phyloP scores from a whole-genome alignment of 2,329 filamentous ascomycete species.

The Alternaria gansuensis region DNA sequence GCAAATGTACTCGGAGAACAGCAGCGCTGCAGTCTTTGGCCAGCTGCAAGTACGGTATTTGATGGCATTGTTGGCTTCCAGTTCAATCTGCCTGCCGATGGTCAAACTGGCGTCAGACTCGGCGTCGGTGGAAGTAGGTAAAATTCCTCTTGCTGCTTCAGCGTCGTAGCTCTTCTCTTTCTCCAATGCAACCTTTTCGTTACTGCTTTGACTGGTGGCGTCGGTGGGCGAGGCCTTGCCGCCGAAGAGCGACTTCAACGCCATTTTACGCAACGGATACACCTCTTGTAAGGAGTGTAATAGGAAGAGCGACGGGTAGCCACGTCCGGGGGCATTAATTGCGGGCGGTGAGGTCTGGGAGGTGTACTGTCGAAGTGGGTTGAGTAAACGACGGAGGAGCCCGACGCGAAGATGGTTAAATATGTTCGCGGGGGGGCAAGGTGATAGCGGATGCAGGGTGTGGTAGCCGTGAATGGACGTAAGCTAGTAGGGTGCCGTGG shows the following conservation, averaged over 20 bases:
- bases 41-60: conserved; percentile 94
- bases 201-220: conserved; percentile 27
- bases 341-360: conserved; percentile 15
- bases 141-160: conserved; percentile 50
- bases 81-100: conserved; percentile 73
- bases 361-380: conserved; percentile 3
- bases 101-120: conserved; percentile 55
- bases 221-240: conserved; percentile 31
- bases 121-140: conserved; percentile 44
- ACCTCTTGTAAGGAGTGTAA: conserved; percentile 53
- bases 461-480: conserved; percentile 8
- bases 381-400: conserved; percentile 5
- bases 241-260: conserved; percentile 53
- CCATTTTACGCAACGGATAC: conserved; percentile 63
- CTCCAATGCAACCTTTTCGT: conserved; percentile 27
- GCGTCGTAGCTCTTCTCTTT: conserved; percentile 39
- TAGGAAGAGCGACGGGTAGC: conserved; percentile 49
- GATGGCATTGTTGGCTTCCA: conserved; percentile 80
- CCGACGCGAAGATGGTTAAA: conserved; percentile 21
- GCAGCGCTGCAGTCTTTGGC: conserved; percentile 90
- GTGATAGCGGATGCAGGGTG: conserved; percentile 16
- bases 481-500: conserved; percentile 8
- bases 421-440: conserved; percentile 19
- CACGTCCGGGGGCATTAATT: conserved; percentile 54
- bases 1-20: conserved; percentile 97